Evolutionary conservation across 2,329 filamentous ascomycete species (phyloP).

Genomic region (Aspergillus fumigatiaffinis): DNA sequence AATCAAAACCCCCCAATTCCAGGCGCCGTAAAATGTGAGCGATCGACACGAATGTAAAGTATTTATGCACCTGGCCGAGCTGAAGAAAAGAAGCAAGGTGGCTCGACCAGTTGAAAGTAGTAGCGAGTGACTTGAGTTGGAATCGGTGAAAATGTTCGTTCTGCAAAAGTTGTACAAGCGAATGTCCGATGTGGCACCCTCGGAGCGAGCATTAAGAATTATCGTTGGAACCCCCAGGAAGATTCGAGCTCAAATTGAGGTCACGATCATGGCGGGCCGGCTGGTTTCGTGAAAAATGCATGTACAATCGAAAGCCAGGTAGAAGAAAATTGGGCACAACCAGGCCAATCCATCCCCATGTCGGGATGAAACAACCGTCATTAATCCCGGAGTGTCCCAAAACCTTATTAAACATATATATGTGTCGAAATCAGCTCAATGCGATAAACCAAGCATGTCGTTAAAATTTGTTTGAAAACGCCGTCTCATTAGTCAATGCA

Average conservation of each 20-base stretch:
- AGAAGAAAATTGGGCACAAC: slow-evolving; percentile 13
- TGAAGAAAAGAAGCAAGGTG: slow-evolving; percentile 24
- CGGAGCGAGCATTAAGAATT: slow-evolving; percentile 34
- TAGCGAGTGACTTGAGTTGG: slow-evolving; percentile 33
- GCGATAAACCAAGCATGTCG: slow-evolving; percentile 36
- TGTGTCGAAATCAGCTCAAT: slow-evolving; percentile 38
- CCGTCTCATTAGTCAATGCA: slow-evolving; percentile 32
- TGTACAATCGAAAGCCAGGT: slow-evolving; percentile 33
- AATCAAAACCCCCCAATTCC: slow-evolving; percentile 24
- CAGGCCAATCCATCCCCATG: slow-evolving; percentile 16
- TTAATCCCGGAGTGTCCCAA: slow-evolving; percentile 14
- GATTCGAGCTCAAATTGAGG: slow-evolving; percentile 8
- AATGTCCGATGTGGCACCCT: slow-evolving; percentile 29
- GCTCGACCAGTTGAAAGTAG: slow-evolving; percentile 29
- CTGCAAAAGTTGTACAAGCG: slow-evolving; percentile 32
- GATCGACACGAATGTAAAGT: slow-evolving; percentile 38
- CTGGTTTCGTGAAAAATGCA: slow-evolving; percentile 27
- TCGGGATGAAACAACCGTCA: slow-evolving; percentile 16
- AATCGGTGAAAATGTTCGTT: slow-evolving; percentile 22
- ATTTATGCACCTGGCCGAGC: slow-evolving; percentile 31
- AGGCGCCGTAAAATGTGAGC: slow-evolving; percentile 36
- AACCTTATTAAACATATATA: slow-evolving; percentile 36
- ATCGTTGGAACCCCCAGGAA: slow-evolving; percentile 29
- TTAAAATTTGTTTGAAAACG: slow-evolving; percentile 31
- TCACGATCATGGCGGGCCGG: slow-evolving; percentile 12